Percentiles rank a stretch among this genome's conserved stretches.
Conservation (phyloP, 306 rosid species). For the Inga oerstediana region DNA sequence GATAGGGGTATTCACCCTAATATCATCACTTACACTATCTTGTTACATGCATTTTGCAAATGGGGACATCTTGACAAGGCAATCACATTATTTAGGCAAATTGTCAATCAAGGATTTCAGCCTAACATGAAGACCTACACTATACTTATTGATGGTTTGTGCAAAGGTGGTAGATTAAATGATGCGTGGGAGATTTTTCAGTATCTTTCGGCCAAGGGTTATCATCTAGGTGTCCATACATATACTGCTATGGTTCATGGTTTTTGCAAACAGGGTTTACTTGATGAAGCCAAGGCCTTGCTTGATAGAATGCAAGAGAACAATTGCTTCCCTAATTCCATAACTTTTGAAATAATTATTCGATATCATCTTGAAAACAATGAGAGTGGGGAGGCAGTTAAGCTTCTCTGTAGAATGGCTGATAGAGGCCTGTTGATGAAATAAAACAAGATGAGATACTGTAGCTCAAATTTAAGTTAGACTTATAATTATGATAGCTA, state of each 20-base stretch:
- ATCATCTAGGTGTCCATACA: not conserved
- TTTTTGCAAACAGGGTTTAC: not conserved
- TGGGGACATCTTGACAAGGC: no score
- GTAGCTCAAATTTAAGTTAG: not conserved
- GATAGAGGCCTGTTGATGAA: not conserved
- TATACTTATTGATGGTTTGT: not conserved
- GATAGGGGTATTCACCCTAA: no score
- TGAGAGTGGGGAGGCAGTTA: not conserved
- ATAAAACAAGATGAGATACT: not conserved
- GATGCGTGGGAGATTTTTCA: not conserved
- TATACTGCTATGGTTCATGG: not conserved
- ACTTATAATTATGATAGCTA: not conserved
- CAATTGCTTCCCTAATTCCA: no score
- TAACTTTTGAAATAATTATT: not conserved
- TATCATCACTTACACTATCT: no score
- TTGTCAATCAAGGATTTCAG: not conserved
- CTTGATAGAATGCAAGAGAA: no score
- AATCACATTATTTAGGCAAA: not conserved
- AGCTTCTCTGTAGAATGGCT: not conserved
- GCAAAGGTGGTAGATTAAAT: not conserved
- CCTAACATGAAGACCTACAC: not conserved
- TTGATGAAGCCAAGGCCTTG: not conserved
- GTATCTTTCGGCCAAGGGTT: not conserved
- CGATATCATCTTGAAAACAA: not conserved
- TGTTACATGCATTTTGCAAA: not conserved